Evolutionary conservation across 1,284 basidiomycete species (phyloP).

Genomic region (Coriolopsis trogii): DNA sequence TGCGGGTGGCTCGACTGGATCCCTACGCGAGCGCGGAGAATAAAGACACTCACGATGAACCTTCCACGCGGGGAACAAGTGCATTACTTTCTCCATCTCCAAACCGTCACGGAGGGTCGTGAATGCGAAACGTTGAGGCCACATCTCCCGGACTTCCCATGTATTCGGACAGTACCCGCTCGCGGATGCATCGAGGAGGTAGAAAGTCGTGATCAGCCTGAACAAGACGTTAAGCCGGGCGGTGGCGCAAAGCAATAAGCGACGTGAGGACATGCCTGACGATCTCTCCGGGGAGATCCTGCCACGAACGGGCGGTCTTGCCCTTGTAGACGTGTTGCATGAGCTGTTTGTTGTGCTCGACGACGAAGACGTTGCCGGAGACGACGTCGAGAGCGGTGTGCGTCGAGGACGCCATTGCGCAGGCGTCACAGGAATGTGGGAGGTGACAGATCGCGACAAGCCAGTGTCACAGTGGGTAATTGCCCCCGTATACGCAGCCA

Average conservation of each 20-base stretch:
- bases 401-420: conserved; percentile 26
- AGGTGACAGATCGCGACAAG: conserved; percentile 35
- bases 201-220: conserved; percentile 66
- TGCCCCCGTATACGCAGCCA: conserved; percentile 15
- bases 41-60: conserved; percentile 44
- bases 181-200: conserved; percentile 52
- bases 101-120: conserved; percentile 53
- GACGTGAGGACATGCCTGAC: conserved; percentile 53
- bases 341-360: conserved; percentile 7
- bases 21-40: neutral
- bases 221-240: conserved; percentile 19
- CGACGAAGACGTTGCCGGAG: conserved; percentile 19
- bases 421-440: conserved; percentile 31
- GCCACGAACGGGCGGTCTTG: conserved; percentile 69
- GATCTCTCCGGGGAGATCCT: conserved; percentile 68
- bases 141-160: conserved; percentile 59
- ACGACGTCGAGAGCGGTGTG: conserved; percentile 16
- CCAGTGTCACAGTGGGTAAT: conserved; percentile 28
- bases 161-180: conserved; percentile 52
- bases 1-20: too few relatives aligned
- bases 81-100: conserved; percentile 66
- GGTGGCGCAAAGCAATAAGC: conserved; percentile 27
- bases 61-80: conserved; percentile 45
- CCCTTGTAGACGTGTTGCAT: conserved; percentile 54
- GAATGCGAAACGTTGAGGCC: conserved; percentile 63